These are phyloP conservation scores for Cylindrotheca closterium DNA, from an alignment of 108 stramenopile genomes.

Conservation along the genomic window DNA sequence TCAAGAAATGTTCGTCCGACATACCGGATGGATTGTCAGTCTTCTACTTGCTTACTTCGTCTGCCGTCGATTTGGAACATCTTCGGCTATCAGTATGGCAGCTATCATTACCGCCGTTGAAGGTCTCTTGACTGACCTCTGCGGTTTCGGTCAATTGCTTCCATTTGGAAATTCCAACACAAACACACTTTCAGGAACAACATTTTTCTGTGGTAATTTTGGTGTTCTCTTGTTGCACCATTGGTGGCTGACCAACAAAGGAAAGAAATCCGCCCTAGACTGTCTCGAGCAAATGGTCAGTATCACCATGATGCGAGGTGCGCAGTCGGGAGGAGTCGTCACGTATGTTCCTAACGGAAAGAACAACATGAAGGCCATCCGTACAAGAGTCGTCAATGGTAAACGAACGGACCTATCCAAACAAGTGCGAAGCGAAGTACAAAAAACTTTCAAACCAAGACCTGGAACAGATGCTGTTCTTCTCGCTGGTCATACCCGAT, in stretches of 20 bases:
- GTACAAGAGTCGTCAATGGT: constrained; percentile 74
- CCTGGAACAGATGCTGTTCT: constrained; percentile 8
- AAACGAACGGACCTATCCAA: constrained; percentile 75
- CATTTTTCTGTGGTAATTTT: constrained; percentile 79
- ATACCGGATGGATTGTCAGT: constrained; percentile 66
- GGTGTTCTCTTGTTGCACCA: constrained; percentile 71
- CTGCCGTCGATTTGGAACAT: background rate
- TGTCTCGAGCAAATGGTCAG: constrained; percentile 73
- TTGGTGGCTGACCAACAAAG: constrained; percentile 54
- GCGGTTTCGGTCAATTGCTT: constrained; percentile 34
- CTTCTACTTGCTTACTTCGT: constrained; percentile 33
- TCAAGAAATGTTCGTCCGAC: constrained; percentile 26
- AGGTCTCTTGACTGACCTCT: constrained; percentile 62
- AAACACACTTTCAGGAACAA: background rate
- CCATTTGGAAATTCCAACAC: constrained; percentile 1
- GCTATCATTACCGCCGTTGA: constrained; percentile 61
- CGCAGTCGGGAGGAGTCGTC: constrained; percentile 80
- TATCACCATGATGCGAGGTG: constrained; percentile 89
- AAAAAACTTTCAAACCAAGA: constrained; percentile 20
- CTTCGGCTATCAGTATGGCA: constrained; percentile 30
- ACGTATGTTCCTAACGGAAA: constrained; percentile 22
- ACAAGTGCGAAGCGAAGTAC: constrained; percentile 42
- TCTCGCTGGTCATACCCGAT: constrained; percentile 75
- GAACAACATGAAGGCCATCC: constrained; percentile 36
- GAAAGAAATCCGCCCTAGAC: constrained; percentile 57